These are phyloP conservation scores for Aeschynomene evenia DNA, from an alignment of 306 rosid species.

Conservation along the genomic window DNA sequence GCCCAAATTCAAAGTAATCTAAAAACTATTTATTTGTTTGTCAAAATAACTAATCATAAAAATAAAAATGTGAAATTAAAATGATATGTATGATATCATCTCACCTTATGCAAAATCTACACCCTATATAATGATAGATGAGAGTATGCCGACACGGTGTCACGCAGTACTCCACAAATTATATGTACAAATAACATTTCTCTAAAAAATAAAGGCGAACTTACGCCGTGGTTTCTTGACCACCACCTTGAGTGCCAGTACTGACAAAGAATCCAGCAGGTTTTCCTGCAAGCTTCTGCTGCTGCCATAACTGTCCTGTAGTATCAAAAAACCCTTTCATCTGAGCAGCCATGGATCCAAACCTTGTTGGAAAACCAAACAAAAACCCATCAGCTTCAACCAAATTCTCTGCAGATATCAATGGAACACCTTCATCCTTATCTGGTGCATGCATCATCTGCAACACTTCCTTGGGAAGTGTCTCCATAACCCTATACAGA, in stretches of 20 bases:
- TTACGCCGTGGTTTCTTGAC: conserved; percentile 87
- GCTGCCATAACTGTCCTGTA: conserved; percentile 52
- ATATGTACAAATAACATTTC: too few relatives aligned
- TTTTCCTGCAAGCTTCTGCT: conserved; percentile 68
- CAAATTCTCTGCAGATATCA: conserved; percentile 54
- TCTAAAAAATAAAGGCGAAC: conserved; percentile 25
- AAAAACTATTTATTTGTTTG: neutral
- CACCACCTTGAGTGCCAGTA: conserved; percentile 87
- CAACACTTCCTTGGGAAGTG: conserved; percentile 51
- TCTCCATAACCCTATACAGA: conserved; percentile 64
- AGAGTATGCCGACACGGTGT: too few relatives aligned
- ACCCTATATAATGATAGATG: too few relatives aligned
- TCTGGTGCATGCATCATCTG: conserved; percentile 65
- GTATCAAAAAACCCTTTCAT: conserved; percentile 78
- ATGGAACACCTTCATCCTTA: conserved; percentile 45
- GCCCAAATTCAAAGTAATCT: neutral
- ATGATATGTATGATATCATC: neutral
- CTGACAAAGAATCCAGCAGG: conserved; percentile 83
- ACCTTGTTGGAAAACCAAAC: conserved; percentile 83
- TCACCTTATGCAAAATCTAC: neutral
- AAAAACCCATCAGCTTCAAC: conserved; percentile 75
- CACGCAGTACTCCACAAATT: too few relatives aligned
- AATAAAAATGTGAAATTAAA: neutral
- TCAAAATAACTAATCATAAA: neutral
- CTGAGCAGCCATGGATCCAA: conserved; percentile 70